Evolutionary conservation across 176 grass and related monocot species (phyloP).

Genomic region (Puya raimondii): DNA sequence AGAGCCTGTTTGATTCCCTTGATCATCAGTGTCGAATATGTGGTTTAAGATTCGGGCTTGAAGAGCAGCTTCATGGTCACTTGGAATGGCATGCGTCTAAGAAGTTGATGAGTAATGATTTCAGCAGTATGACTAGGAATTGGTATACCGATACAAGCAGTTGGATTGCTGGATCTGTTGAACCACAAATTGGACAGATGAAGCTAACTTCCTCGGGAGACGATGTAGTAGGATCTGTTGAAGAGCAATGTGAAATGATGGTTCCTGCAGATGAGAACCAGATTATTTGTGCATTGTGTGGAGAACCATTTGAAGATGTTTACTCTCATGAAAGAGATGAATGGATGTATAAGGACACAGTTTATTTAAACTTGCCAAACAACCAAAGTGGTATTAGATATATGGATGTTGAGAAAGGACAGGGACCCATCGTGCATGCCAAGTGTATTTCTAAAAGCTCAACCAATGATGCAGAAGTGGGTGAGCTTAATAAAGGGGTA

Average conservation of each 20-base stretch:
- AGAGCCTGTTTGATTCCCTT: constrained; percentile 60
- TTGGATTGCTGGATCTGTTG: constrained; percentile 38
- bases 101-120: constrained; percentile 22
- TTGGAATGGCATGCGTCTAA: constrained; percentile 30
- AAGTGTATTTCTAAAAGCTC: constrained; percentile 27
- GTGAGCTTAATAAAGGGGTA: constrained; percentile 26
- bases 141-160: constrained; percentile 50
- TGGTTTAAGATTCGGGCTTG: constrained; percentile 56
- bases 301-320: constrained; percentile 78
- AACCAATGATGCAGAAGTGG: constrained; percentile 24
- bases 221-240: constrained; percentile 37
- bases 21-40: constrained; percentile 64
- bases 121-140: constrained; percentile 44
- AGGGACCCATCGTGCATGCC: constrained; percentile 27
- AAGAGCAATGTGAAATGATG: constrained; percentile 52
- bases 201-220: constrained; percentile 27
- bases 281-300: constrained; percentile 75
- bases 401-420: constrained; percentile 1
- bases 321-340: constrained; percentile 50
- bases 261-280: constrained; percentile 89
- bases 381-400: constrained; percentile 17
- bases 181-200: constrained; percentile 21
- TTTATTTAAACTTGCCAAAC: constrained; percentile 39
- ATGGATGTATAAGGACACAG: constrained; percentile 87
- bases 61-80: constrained; percentile 52